Conservation (phyloP, 371 early-diverging fungal species). For the Smittium mucronatum region DNA sequence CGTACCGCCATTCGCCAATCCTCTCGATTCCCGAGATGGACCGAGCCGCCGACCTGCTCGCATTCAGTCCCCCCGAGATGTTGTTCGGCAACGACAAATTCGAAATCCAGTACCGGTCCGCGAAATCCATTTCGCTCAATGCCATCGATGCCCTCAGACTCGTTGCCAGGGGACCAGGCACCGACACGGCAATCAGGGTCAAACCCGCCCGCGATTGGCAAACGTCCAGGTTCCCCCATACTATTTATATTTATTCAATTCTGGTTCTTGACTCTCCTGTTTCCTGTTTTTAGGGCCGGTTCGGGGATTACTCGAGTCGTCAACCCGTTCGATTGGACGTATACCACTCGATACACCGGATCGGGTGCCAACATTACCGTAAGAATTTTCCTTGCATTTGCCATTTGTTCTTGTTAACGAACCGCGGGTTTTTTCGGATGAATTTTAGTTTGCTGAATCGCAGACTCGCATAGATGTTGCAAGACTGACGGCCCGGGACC, state of each 20-base stretch:
- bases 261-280: background rate
- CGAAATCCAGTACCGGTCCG: conserved; percentile 17
- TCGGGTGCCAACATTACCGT: conserved; percentile 16
- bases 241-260: background rate
- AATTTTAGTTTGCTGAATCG: conserved; percentile 13
- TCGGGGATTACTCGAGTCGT: conserved; percentile 58
- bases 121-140: conserved; percentile 15
- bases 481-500: conserved; percentile 59
- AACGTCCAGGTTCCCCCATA: conserved; percentile 44
- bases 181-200: conserved; percentile 58
- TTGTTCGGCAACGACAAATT: conserved; percentile 77
- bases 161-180: conserved; percentile 49
- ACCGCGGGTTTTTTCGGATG: background rate
- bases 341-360: conserved; percentile 65
- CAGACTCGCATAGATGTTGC: conserved; percentile 50
- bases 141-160: conserved; percentile 57
- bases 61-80: conserved; percentile 84
- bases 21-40: background rate
- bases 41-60: conserved; percentile 32
- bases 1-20: background rate
- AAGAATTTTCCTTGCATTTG: no score
- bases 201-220: conserved; percentile 76
- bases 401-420: background rate
- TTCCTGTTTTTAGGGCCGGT: background rate
- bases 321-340: conserved; percentile 94